Conservation (phyloP, 2,329 filamentous ascomycete genomes). For the Aspergillus sp. region DNA sequence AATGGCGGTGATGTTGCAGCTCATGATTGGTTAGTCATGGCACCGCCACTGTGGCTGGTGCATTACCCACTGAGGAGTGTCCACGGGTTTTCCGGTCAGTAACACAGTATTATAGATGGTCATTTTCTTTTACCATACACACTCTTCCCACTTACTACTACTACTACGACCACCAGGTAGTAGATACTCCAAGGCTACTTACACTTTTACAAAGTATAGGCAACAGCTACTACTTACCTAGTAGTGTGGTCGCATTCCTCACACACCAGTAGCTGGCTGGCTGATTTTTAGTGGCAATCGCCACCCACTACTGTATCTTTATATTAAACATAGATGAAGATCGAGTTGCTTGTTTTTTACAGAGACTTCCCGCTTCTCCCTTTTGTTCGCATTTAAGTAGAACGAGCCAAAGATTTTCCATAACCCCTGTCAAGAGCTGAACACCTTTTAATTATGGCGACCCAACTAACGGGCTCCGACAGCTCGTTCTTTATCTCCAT, state of each 20-base stretch:
- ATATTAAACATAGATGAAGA: not conserved
- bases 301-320: no score
- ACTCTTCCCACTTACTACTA: not conserved
- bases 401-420: not conserved
- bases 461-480: not conserved
- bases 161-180: no score
- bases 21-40: constrained; percentile 27
- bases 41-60: constrained; percentile 39
- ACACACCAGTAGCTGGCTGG: no score
- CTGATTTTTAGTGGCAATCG: no score
- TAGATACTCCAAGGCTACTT: no score
- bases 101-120: no score
- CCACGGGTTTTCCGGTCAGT: not conserved
- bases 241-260: no score
- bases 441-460: not conserved
- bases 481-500: not conserved
- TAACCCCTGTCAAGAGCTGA: not conserved
- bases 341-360: not conserved
- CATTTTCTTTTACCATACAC: not conserved
- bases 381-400: not conserved
- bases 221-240: no score
- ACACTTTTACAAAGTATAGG: no score
- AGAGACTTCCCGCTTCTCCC: not conserved
- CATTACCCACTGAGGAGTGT: not conserved
- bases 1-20: constrained; percentile 33